Evolutionary conservation across 1,284 basidiomycete species (phyloP), one percentile per base, ranked within the genome.

Genomic region (Gomphus bonarii): DNA sequence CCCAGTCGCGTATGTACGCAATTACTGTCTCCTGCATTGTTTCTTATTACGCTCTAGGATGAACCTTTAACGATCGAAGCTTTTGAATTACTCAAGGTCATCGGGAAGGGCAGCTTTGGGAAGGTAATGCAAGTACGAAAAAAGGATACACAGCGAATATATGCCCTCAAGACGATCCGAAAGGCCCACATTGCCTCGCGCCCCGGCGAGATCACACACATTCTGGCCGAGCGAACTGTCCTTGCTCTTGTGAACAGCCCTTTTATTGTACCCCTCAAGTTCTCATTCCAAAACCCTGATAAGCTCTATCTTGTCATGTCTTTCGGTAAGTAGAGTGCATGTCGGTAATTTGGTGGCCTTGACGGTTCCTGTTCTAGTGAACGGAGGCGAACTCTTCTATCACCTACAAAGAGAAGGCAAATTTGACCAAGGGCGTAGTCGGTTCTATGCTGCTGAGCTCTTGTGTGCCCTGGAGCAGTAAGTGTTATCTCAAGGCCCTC

Each of bases 81-180:
- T 10, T 99, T 98, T 67, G 95, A 99, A 63, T 76, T 99, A 52
- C 86, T 99, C 69, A 98, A 97, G 70, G 95, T 99, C 55, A 97
- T 99, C 62, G 95, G 95, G 33, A 98, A 98, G 72, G 95, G 97
- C 10, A 91, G 85, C 60, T 99, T 99, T 66, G 97, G 95, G 25
- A 97, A 97, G 73, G 91, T 92, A 40, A 97, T 97, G 93, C 94
- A 97, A 79, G 94, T 97, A 44, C 86, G 92, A 55, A 99, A 99
- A 75, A 94, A 95, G 72, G 95, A 99, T 72, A 99, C 97, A 0
- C 84, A 91, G 58, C 92, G 95, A 61, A 91, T 99, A 68, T 99
- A 99, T 72, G 95, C 95, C 0, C 79, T 99, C 67, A 99, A 99
- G 75, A 98, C 95, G 1, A 97, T 99, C 66, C 85, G 95, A 57